phyloP scores from a whole-genome alignment of 805 yeast species.

The Peterozyma toletana region DNA sequence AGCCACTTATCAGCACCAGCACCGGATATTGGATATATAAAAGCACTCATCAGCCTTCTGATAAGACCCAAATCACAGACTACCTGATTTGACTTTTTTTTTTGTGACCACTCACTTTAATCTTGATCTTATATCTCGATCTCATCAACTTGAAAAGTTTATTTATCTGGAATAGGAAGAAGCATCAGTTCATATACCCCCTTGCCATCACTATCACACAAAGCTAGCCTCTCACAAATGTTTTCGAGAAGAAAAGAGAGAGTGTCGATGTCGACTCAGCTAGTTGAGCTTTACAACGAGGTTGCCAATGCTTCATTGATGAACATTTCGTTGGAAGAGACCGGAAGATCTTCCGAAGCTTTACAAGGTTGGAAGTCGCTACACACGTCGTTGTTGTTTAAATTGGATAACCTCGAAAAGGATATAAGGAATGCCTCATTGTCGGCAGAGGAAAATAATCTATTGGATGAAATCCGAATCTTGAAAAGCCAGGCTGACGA shows the following conservation, averaged over 20 bases:
- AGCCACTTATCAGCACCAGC: too few species aligned
- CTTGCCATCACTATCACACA: background rate
- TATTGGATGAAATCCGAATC: constrained; percentile 31
- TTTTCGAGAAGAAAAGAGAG: constrained; percentile 51
- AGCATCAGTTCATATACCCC: background rate
- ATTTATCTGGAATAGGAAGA: background rate
- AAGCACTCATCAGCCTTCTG: too few species aligned
- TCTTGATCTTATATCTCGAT: background rate
- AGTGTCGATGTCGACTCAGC: constrained; percentile 49
- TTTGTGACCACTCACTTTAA: background rate
- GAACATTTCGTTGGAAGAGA: constrained; percentile 53
- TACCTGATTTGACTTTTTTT: background rate
- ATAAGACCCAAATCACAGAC: too few species aligned
- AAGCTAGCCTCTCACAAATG: constrained; percentile 21
- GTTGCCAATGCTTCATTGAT: constrained; percentile 52
- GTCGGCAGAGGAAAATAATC: constrained; percentile 37
- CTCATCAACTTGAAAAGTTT: background rate
- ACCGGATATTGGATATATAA: too few species aligned
- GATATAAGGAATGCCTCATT: constrained; percentile 22
- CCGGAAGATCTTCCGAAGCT: constrained; percentile 43
- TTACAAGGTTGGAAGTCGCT: constrained; percentile 68
- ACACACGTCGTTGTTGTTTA: constrained; percentile 53
- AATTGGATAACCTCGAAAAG: constrained; percentile 46
- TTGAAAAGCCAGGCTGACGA: constrained; percentile 25
- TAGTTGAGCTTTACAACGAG: constrained; percentile 55